phyloP scores from a whole-genome alignment of 257 asterid species.

The Oldenlandia corymbosa region DNA sequence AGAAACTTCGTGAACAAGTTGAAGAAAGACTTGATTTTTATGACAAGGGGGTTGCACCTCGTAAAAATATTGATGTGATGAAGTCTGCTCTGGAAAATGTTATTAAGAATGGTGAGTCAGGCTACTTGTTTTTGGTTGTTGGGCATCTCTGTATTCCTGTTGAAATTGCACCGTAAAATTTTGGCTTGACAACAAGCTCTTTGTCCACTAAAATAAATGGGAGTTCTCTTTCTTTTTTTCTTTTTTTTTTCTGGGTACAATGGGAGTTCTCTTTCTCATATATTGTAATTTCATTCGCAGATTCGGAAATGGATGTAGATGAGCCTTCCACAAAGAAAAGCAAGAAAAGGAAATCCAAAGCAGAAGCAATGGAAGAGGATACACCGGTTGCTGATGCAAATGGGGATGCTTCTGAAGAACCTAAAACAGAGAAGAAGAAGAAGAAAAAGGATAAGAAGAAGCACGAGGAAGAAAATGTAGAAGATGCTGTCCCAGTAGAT shows the following conservation, averaged over 20 bases:
- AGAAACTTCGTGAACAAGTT: constrained; percentile 96
- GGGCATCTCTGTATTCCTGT: not conserved
- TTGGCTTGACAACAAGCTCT: not conserved
- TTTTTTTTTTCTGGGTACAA: no score
- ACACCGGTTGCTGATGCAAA: constrained; percentile 28
- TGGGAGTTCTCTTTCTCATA: not conserved
- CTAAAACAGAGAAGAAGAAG: constrained; percentile 74
- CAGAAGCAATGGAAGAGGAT: constrained; percentile 38
- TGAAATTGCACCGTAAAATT: not conserved
- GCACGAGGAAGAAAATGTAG: constrained; percentile 29
- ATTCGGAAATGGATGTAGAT: constrained; percentile 35
- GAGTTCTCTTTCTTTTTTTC: not conserved
- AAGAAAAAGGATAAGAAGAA: constrained; percentile 70
- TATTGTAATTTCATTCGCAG: constrained; percentile 6
- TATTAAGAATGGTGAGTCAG: constrained; percentile 48
- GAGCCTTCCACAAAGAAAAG: constrained; percentile 37
- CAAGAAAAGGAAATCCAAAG: constrained; percentile 44
- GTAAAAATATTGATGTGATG: constrained; percentile 89
- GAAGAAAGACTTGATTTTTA: constrained; percentile 94
- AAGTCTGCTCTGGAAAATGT: constrained; percentile 57
- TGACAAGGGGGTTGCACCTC: constrained; percentile 96
- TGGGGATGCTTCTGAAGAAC: constrained; percentile 51
- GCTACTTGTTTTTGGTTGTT: not conserved
- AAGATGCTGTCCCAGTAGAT: constrained; percentile 32
- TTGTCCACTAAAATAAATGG: not conserved